Conservation (phyloP, 1,284 basidiomycete species). For the Trichosporon sp. region DNA sequence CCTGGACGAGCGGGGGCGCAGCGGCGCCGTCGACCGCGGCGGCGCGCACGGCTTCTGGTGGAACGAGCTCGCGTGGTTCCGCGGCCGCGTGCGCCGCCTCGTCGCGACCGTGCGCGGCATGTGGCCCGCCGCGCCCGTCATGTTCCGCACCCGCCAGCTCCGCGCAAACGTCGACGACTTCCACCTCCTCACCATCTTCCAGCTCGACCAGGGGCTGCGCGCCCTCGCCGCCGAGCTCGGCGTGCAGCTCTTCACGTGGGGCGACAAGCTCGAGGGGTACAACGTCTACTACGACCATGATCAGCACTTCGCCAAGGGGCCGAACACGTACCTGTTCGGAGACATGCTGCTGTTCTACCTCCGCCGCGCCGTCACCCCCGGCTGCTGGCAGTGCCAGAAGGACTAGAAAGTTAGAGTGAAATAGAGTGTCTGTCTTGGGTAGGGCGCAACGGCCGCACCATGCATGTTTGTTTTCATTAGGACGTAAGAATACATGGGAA, state of each 20-base stretch:
- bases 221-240: conserved; percentile 21
- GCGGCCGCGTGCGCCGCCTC: conserved; percentile 18
- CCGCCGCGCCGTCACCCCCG: conserved; percentile 17
- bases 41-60: conserved; percentile 20
- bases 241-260: conserved; percentile 20
- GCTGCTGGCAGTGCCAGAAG: conserved; percentile 24
- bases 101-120: conserved; percentile 12
- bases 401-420: neutral
- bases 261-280: conserved; percentile 15
- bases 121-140: conserved; percentile 17
- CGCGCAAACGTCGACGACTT: conserved; percentile 11
- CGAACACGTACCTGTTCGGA: conserved; percentile 27
- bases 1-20: neutral
- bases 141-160: conserved; percentile 26
- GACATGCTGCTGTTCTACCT: conserved; percentile 34
- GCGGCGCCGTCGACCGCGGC: conserved; percentile 4
- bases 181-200: conserved; percentile 23
- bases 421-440: neutral
- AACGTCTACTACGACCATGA: conserved; percentile 25
- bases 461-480: neutral
- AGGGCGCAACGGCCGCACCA: neutral
- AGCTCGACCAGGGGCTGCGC: conserved; percentile 27
- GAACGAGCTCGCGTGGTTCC: conserved; percentile 26
- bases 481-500: neutral
- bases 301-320: conserved; percentile 26